A percentile compares a stretch with the other conserved stretches of the same genome.
Conservation (phyloP, 768 basidiomycete genomes). For the Auriscalpium orientale region DNA sequence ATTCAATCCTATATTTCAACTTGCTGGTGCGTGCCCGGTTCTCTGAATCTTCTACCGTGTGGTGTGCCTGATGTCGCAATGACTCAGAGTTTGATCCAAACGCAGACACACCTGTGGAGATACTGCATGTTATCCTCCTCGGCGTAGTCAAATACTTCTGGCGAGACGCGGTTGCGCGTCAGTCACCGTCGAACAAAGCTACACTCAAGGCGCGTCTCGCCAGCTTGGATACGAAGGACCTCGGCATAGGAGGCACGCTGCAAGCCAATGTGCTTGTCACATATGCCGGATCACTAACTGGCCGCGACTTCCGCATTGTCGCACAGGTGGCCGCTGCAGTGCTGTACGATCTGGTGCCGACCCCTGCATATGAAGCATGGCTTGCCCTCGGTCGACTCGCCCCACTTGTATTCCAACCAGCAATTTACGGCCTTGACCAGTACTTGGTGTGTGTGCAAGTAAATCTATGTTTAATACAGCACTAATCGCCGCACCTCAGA, state of each 20-base stretch:
- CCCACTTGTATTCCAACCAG: slow-evolving; percentile 33
- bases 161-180: slow-evolving; percentile 26
- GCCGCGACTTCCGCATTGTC: slow-evolving; percentile 25
- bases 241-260: slow-evolving; percentile 25
- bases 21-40: too few relatives aligned
- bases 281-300: slow-evolving; percentile 31
- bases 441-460: slow-evolving; percentile 23
- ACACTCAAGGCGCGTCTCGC: slow-evolving; percentile 21
- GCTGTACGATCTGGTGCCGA: slow-evolving; percentile 28
- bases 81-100: slow-evolving; percentile 33
- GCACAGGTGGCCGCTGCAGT: slow-evolving; percentile 31
- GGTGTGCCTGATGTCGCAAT: too few relatives aligned
- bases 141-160: slow-evolving; percentile 44
- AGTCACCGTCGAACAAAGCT: slow-evolving; percentile 21
- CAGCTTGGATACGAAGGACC: slow-evolving; percentile 25
- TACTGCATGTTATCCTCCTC: slow-evolving; percentile 36
- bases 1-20: too few relatives aligned
- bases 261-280: slow-evolving; percentile 27
- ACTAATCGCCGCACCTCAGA: neutral
- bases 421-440: slow-evolving; percentile 25
- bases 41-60: too few relatives aligned
- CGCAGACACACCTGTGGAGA: slow-evolving; percentile 36
- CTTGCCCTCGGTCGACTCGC: slow-evolving; percentile 25
- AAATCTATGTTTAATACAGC: neutral
- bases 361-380: slow-evolving; percentile 25